Base-by-base conservation (phyloP, 768 basidiomycete species). In the Podaxis sp. region DNA sequence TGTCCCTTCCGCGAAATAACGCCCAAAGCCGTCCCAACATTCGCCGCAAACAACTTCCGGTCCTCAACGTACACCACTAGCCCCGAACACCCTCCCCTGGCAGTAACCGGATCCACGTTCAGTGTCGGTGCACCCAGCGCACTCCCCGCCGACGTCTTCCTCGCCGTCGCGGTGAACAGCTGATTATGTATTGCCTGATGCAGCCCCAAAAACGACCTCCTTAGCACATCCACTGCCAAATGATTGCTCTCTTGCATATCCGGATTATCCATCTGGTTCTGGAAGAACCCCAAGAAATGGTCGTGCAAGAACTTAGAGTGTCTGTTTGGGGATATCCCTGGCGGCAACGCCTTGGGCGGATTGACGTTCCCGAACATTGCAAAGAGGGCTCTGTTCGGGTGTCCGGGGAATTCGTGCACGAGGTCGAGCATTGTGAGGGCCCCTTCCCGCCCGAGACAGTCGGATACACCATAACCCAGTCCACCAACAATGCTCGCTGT, bases 391-490 rank as follows among this genome's bases (percentile, higher is more conserved):
- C 96, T 92, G 69, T 88, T 86, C 51, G 86, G 82, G 61, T 81
- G 78, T 13, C 83, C 85, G 7, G 90, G 85, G 75, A 96, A 97
- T 67, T 91, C 86, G 52, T 95, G 87, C 4, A 96, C 96, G 25
- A 98, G 82, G 74, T 99, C 97, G 66, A 97, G 83, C 87, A 96
- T 94, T 51, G 85, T 89, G 47, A 98, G 82, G 58, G 86, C 85
- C 52, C 94, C 91, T 63, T 85, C 83, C 61, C 78, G 80, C 19
- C 95, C 95, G 41, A 98, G 79, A 15, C 90, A 92, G 70, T 99
- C 97, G 0, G 96, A 93, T 60, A 99, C 96, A 15, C 96, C 97
- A 68, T 98, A 98, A 25, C 90, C 87, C 92, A 99, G 93, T 58
- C 86, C 86, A 75, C 91, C 91, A 61, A 98, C 88, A 37, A 91